Evolutionary conservation across 2,329 filamentous ascomycete species (phyloP), one percentile per base, ranked within the genome.

Genomic region (Claviceps humidiphila): DNA sequence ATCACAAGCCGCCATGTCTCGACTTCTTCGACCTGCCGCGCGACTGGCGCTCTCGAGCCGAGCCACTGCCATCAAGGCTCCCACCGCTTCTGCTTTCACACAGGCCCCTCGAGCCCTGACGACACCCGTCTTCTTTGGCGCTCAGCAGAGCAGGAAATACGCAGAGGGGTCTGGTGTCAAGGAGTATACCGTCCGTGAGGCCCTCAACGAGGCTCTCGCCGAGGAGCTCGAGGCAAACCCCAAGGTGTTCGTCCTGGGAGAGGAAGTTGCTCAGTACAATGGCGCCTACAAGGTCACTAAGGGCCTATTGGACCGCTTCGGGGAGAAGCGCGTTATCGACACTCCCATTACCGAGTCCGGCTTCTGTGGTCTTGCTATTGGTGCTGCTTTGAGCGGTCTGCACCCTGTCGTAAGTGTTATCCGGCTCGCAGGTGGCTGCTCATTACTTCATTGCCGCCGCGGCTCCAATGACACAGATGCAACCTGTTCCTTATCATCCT

Each of bases 281-380:
- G 93, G 93, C 78, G 91, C 91, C 67, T 98, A 98, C 83, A 98
- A 98, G 77, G 91, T 98, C 68, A 98, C 93, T 65, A 96, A 95
- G 78, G 93, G 93, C 61, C 82, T 98, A 58, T 73, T 97, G 64
- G 93, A 98, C 74, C 87, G 91, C 64, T 98, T 98, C 70, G 93
- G 93, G 63, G 90, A 95, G 57, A 94, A 91, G 81, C 82, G 93
- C 69, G 87, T 98, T 62, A 98, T 98, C 66, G 93, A 98, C 73
- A 95, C 87, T 59, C 93, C 93, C 66, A 98, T 98, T 74, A 98
- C 93, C 56, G 93, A 98, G 75, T 90, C 86, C 64, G 93, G 93
- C 63, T 98, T 98, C 77, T 78, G 77, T 66, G 93, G 93, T 78
- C 79, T 98, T 57, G 91, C 91, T 51, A 85, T 97, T 58, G 93